These are phyloP conservation scores for Choiromyces venosus DNA, from an alignment of 495 filamentous ascomycete species.

Conservation along the genomic window DNA sequence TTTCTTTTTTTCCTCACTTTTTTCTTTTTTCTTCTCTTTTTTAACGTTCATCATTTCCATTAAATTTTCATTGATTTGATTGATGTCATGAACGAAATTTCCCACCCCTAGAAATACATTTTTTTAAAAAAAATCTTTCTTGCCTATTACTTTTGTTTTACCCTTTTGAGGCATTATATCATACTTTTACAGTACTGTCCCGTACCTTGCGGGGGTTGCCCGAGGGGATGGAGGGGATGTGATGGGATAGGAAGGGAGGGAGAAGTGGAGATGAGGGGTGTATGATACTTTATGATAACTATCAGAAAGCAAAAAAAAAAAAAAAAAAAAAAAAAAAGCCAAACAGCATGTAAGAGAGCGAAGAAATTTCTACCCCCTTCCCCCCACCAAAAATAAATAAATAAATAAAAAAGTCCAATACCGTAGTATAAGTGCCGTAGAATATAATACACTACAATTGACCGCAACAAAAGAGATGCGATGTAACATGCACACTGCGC, in stretches of 20 bases:
- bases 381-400: too few relatives aligned
- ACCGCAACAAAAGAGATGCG: too few relatives aligned
- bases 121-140: too few relatives aligned
- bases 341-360: background rate
- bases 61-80: background rate
- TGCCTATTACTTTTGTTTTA: slow-evolving; percentile 29
- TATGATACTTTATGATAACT: background rate
- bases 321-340: background rate
- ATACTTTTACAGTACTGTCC: background rate
- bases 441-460: too few relatives aligned
- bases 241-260: too few relatives aligned
- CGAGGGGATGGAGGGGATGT: too few relatives aligned
- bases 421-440: too few relatives aligned
- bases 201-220: background rate
- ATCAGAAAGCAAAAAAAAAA: too few relatives aligned
- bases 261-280: background rate
- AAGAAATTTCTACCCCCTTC: background rate
- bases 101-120: background rate
- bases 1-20: background rate
- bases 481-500: too few relatives aligned
- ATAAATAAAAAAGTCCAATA: too few relatives aligned
- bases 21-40: background rate
- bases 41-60: background rate
- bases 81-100: background rate
- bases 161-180: slow-evolving; percentile 28